phyloP scores from a whole-genome alignment of 2,329 filamentous ascomycete genomes.

The Penicillium sp. region DNA sequence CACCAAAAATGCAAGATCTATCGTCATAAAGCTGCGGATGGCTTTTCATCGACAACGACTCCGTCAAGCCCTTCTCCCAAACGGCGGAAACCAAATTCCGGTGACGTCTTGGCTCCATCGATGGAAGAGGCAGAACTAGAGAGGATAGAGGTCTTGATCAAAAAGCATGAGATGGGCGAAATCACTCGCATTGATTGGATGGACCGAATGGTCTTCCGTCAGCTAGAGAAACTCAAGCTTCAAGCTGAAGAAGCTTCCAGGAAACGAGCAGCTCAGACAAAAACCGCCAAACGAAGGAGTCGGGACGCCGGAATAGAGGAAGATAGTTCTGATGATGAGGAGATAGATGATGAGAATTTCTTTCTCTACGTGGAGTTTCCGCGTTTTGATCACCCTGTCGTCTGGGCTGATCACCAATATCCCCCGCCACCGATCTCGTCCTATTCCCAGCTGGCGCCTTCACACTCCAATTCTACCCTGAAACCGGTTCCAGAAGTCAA shows the following conservation, averaged over 20 bases:
- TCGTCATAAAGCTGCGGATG: constrained; percentile 76
- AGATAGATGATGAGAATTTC: constrained; percentile 59
- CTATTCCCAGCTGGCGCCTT: constrained; percentile 57
- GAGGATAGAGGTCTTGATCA: constrained; percentile 80
- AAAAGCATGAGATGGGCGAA: constrained; percentile 97
- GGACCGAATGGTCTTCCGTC: constrained; percentile 86
- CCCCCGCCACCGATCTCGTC: constrained; percentile 75
- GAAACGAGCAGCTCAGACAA: constrained; percentile 46
- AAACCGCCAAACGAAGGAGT: constrained; percentile 19
- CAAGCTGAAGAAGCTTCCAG: constrained; percentile 59
- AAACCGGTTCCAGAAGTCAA: constrained; percentile 84
- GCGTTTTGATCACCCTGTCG: constrained; percentile 89
- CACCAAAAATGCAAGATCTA: constrained; percentile 86
- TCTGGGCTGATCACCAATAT: constrained; percentile 93
- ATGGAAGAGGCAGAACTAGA: constrained; percentile 81
- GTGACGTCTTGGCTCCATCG: constrained; percentile 44
- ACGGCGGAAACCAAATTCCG: constrained; percentile 47
- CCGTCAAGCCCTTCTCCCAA: constrained; percentile 60
- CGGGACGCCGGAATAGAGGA: constrained; percentile 36
- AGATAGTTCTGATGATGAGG: constrained; percentile 35
- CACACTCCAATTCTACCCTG: constrained; percentile 62
- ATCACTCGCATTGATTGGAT: constrained; percentile 91
- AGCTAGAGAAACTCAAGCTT: constrained; percentile 70
- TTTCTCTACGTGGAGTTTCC: constrained; percentile 85
- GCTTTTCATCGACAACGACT: constrained; percentile 71